These are phyloP conservation scores for Elsinoe fawcettii DNA, from an alignment of 2,329 filamentous ascomycete species.

Conservation along the genomic window DNA sequence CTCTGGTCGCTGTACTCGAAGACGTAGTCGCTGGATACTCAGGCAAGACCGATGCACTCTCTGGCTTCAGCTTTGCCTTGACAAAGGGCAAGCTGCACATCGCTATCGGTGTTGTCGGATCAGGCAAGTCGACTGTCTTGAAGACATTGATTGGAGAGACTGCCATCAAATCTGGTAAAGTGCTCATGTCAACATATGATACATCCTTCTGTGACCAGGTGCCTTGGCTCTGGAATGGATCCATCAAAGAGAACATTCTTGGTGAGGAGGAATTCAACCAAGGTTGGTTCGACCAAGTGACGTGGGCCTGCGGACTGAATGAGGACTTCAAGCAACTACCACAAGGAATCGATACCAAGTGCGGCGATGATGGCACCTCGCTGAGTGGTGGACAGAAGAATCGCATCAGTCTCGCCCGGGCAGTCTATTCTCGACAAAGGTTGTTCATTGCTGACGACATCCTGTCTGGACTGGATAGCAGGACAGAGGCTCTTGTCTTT, in stretches of 20 bases:
- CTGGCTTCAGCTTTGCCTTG: conserved; percentile 15
- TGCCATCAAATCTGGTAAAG: conserved; percentile 8
- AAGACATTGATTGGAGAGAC: conserved; percentile 19
- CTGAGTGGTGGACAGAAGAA: conserved; percentile 77
- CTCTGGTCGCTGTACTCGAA: background rate
- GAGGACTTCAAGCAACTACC: conserved; percentile 70
- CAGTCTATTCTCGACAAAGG: conserved; percentile 69
- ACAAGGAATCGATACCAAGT: conserved; percentile 71
- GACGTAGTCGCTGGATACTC: conserved; percentile 15
- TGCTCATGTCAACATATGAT: conserved; percentile 14
- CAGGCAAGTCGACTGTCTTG: conserved; percentile 21
- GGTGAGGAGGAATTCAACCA: conserved; percentile 66
- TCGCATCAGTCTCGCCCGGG: conserved; percentile 71
- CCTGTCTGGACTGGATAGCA: conserved; percentile 63
- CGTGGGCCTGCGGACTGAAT: conserved; percentile 63
- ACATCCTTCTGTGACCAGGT: conserved; percentile 20
- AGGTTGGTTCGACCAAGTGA: conserved; percentile 61
- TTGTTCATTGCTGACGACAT: conserved; percentile 76
- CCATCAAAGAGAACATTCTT: conserved; percentile 68
- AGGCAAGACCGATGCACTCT: conserved; percentile 14
- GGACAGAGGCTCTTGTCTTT: conserved; percentile 39
- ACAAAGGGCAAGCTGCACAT: conserved; percentile 18
- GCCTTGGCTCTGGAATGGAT: conserved; percentile 72
- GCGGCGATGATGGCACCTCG: conserved; percentile 78
- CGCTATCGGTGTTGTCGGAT: conserved; percentile 21